Percentiles rank a stretch among this genome's conserved stretches.
phyloP scores from a whole-genome alignment of 179 eudicot genomes.

The Patellifolia procumbens region DNA sequence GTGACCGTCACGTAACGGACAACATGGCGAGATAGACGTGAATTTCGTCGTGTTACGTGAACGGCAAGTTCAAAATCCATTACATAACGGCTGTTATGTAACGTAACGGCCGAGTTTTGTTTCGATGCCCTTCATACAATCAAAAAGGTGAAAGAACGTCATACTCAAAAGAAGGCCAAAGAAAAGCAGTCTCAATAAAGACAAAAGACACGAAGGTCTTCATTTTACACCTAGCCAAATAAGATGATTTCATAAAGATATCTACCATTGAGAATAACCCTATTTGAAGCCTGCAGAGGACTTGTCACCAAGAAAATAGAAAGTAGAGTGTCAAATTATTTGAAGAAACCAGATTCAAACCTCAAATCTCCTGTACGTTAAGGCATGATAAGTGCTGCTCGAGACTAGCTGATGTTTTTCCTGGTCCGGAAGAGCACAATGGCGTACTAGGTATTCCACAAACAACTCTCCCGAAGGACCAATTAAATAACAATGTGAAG shows the following conservation, averaged over 20 bases:
- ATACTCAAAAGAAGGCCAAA: not conserved
- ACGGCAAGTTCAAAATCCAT: too few species aligned
- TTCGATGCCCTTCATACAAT: too few species aligned
- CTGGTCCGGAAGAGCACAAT: constrained; percentile 68
- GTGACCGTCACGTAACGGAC: too few species aligned
- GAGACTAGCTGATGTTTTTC: constrained; percentile 45
- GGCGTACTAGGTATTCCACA: constrained; percentile 88
- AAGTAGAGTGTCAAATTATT: not conserved
- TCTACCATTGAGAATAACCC: not conserved
- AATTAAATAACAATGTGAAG: constrained; percentile 95
- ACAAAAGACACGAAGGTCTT: not conserved
- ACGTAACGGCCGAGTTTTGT: too few species aligned
- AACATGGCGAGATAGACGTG: too few species aligned
- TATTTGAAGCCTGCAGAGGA: not conserved
- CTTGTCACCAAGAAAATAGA: not conserved
- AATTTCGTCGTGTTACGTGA: too few species aligned
- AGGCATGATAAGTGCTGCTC: constrained; percentile 23
- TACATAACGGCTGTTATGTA: too few species aligned
- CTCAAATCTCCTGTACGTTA: constrained; percentile 42
- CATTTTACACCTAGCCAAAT: not conserved
- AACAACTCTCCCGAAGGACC: constrained; percentile 91
- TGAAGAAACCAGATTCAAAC: constrained; percentile 35
- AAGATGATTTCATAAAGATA: not conserved
- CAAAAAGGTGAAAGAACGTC: too few species aligned
- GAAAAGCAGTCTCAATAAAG: not conserved